Percentiles rank a stretch among this genome's conserved stretches.
Conservation (phyloP, 768 basidiomycete genomes). For the Podaxis sp. region DNA sequence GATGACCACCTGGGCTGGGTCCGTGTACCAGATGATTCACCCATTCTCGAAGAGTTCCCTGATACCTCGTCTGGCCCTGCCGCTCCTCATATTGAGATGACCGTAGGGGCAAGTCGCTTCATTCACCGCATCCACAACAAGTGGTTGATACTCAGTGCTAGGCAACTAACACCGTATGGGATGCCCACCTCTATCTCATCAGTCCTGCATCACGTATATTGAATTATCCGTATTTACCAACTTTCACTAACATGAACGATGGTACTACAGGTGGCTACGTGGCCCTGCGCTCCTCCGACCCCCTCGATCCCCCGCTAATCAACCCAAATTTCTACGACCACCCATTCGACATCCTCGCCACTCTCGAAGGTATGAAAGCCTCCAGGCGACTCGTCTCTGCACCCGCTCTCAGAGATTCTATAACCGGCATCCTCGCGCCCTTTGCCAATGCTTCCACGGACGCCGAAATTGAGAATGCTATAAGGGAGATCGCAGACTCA, state of each 20-base stretch:
- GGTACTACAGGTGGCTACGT: slow-evolving; percentile 17
- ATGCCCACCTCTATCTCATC: slow-evolving; percentile 20
- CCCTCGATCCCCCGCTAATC: slow-evolving; percentile 43
- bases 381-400: slow-evolving; percentile 21
- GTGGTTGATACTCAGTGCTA: not conserved
- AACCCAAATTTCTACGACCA: slow-evolving; percentile 32
- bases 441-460: slow-evolving; percentile 4
- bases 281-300: slow-evolving; percentile 36
- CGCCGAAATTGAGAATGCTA: slow-evolving; percentile 6
- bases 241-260: not conserved
- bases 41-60: not conserved
- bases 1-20: slow-evolving; percentile 7
- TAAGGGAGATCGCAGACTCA: not conserved
- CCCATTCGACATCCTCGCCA: slow-evolving; percentile 22
- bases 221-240: not conserved
- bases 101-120: not conserved
- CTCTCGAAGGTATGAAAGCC: slow-evolving; percentile 22
- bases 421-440: slow-evolving; percentile 13
- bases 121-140: not conserved
- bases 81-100: slow-evolving; percentile 14
- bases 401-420: slow-evolving; percentile 18
- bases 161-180: slow-evolving; percentile 15
- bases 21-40: slow-evolving; percentile 3
- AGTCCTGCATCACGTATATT: slow-evolving; percentile 28
- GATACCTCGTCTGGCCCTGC: slow-evolving; percentile 18